Evolutionary conservation across 768 basidiomycete genomes (phyloP), one percentile per base, ranked within the genome.

Genomic region (Psilocybe cyanescens): DNA sequence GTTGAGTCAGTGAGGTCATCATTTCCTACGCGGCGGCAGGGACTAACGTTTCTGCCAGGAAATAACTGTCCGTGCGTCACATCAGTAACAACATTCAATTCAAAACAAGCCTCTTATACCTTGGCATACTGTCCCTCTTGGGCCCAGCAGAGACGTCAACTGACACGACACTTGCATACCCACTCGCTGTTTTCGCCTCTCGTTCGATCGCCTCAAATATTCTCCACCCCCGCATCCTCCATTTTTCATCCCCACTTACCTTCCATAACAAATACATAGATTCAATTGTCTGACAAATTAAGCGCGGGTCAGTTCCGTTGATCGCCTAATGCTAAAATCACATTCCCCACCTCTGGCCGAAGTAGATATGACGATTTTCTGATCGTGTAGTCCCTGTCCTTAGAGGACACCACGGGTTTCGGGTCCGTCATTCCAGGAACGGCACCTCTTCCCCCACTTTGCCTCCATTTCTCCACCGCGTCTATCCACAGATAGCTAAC

Each of bases 251-350:
- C 0, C 88, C 84, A 2, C 91, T 93, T 7, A 83, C 80, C 48
- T 83, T 83, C 86, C 88, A 93, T 59, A 93, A 71, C 16, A 92
- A 67, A 69, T 87, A 92, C 57, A 93, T 71, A 8, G 87, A 88
- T 70, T 93, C 91, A 3, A 93, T 66, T 6, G 92, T 85, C 90
- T 93, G 66, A 41, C 16, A 31, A 8, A 58, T 19, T 8, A 30
- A 46, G 30, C 11, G 53, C 55, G 30, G 30, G 29, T 61, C 61
- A 59, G 56, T 30, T 16, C 24, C 6, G n/a, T 16, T 8, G 52
- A 50, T 28, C 41, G 8, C 31, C 33, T 24, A 45, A 28, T 14
- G 29, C 9, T 9, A 14, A 57, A 44, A 28, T 8, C 11, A 64
- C 6, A 57, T 31, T 16, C 12, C 84, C 31, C 47, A 89, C 91